A percentile compares a stretch with the other conserved stretches of the same genome.
phyloP scores from a whole-genome alignment of 176 grass and related monocot genomes.

The Oryza australiensis region DNA sequence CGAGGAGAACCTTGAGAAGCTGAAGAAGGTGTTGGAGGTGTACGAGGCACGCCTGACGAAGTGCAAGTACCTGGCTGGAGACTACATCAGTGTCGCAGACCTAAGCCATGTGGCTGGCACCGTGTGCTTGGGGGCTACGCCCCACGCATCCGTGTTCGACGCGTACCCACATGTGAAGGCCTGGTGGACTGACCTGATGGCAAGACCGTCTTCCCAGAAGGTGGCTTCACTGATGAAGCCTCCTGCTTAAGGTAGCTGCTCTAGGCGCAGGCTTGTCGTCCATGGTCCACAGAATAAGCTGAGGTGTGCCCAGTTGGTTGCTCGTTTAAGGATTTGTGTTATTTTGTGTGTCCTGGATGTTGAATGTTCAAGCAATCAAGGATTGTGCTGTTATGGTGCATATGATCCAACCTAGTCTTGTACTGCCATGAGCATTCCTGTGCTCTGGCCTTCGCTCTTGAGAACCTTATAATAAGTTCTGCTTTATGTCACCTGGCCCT shows the following conservation, averaged over 20 bases:
- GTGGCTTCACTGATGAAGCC: slow-evolving; percentile 46
- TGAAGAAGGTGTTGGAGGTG: slow-evolving; percentile 58
- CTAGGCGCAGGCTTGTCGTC: not conserved
- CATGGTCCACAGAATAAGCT: slow-evolving; percentile 24
- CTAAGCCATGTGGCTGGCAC: slow-evolving; percentile 49
- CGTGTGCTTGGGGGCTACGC: slow-evolving; percentile 40
- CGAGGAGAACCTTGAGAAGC: slow-evolving; percentile 44
- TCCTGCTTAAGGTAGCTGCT: slow-evolving; percentile 1
- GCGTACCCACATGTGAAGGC: slow-evolving; percentile 56
- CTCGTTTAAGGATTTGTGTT: slow-evolving; percentile 12
- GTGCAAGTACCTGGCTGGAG: slow-evolving; percentile 65
- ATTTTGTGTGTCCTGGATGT: slow-evolving; percentile 10
- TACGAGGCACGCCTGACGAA: slow-evolving; percentile 53
- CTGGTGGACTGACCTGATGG: slow-evolving; percentile 58
- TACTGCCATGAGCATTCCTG: slow-evolving; percentile 33
- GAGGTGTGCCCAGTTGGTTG: not conserved
- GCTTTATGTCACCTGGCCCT: not conserved
- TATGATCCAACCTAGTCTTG: slow-evolving; percentile 7
- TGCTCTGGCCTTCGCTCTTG: slow-evolving; percentile 26
- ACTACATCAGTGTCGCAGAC: slow-evolving; percentile 65
- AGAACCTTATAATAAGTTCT: slow-evolving; percentile 31
- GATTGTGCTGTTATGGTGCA: slow-evolving; percentile 5
- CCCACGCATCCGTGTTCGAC: slow-evolving; percentile 45
- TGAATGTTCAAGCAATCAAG: not conserved
- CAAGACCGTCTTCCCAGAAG: slow-evolving; percentile 53